A percentile compares a stretch with the other conserved stretches of the same genome.
Evolutionary conservation across 495 filamentous ascomycete genomes (phyloP).

Genomic region (Neurospora tetrasperma): DNA sequence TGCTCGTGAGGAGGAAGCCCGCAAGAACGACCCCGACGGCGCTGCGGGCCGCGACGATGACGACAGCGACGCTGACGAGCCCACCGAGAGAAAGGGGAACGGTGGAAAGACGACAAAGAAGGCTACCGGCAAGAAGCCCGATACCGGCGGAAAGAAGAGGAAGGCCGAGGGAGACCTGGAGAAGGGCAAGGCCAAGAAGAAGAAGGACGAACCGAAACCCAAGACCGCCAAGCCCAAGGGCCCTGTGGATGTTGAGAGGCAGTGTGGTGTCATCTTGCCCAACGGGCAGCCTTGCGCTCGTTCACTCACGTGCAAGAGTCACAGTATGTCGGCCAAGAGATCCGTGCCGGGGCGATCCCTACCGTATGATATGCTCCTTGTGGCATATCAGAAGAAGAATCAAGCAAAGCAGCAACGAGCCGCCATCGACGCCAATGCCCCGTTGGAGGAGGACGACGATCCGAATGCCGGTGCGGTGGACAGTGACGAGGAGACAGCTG

Average conservation of each 20-base stretch:
- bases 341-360: conserved; percentile 80
- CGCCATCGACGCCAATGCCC: conserved; percentile 85
- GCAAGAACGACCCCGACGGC: conserved; percentile 47
- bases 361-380: conserved; percentile 89
- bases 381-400: conserved; percentile 97
- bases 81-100: conserved; percentile 26
- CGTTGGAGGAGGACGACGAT: conserved; percentile 78
- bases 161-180: conserved; percentile 75
- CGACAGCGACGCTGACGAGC: conserved; percentile 51
- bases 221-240: conserved; percentile 83
- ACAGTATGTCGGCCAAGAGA: conserved; percentile 93
- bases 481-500: conserved; percentile 83
- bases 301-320: conserved; percentile 91
- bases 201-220: conserved; percentile 90
- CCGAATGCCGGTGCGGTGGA: conserved; percentile 65
- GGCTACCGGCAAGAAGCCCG: conserved; percentile 55
- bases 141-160: conserved; percentile 62
- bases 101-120: conserved; percentile 58
- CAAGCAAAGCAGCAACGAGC: conserved; percentile 95
- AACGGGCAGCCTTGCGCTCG: conserved; percentile 80
- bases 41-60: conserved; percentile 53
- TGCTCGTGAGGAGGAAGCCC: conserved; percentile 44
- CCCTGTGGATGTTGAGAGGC: conserved; percentile 92
- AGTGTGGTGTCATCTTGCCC: conserved; percentile 84
- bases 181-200: conserved; percentile 76